Evolutionary conservation across 306 rosid species (phyloP), one percentile per base, ranked within the genome.

Genomic region (Gastrolobium bilobum): DNA sequence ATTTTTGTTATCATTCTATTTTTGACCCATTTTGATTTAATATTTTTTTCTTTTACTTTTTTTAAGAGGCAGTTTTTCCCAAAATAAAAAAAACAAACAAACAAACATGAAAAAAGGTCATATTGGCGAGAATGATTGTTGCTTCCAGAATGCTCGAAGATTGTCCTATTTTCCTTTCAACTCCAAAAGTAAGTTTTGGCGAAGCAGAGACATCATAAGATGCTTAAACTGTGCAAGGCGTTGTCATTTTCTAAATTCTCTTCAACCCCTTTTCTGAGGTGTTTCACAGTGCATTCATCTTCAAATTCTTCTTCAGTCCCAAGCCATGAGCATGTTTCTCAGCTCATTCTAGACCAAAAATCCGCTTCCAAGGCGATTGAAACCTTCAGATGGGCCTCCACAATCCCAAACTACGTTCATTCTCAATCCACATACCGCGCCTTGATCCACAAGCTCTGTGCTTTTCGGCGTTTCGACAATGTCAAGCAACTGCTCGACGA

Each of bases 301-400:
- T 88, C 86, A 1, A 65, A 85, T 1, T 79, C 75, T 38, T 84
- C 82, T 14, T 80, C 85, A 0, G 39, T 81, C 4, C 96, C 88
- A 34, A 83, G 89, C 47, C 77, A 78, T 2, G 54, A 87, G 13
- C 92, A 87, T 51, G 75, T 92, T 26, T 78, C 82, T 14, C 93
- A 80, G 72, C 85, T 90, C 3, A 79, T 92, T 0, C 89, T 87
- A 7, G 90, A 86, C 4, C 90, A 90, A 51, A 89, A 84, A 56
- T 83, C 87, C 4, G 87, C 91, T 31, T 63, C 93, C 43, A 79
- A 77, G 29, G 88, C 92, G 5, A 76, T 92, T 3, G 59, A 85
- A 73, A 89, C 91, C 64, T 92, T 92, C 90, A 66, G 77, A 76
- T 92, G 93, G 97, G 95, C 97, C 13, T 83, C 97, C 78, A 65